Base-by-base conservation (phyloP, 768 basidiomycete genomes). In the Lactarius sp. region DNA sequence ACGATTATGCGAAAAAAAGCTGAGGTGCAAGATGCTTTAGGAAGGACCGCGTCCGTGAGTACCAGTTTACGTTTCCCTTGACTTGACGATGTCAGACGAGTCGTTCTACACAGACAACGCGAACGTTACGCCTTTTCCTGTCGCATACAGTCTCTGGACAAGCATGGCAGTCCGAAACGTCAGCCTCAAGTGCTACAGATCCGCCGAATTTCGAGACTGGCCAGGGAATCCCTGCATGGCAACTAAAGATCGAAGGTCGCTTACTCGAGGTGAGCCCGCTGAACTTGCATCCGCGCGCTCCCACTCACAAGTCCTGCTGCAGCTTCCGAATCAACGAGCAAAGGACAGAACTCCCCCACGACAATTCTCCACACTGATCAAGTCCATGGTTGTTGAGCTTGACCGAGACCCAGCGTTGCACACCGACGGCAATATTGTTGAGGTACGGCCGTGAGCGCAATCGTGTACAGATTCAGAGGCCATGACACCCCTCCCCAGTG, bases 1-100 rank as follows among this genome's bases (percentile, higher is more conserved):
- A 95, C 93, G 4, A 88, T 95, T 80, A 86, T 85, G 72, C 80
- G 95, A 72, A 96, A 96, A 75, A 85, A 82, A 69, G 88, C 88
- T 10, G 94, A 98, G 72, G 86, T 98, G 37, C 90, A 94, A 71
- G 94, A 98, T 71, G 85, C 92, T n/a, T 72, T 95, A 52, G 82
- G 82, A 22, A 81, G 87, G 62, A 85, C 83, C 39, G 85, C 88
- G 20, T 83, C 85, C 5, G 94, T 92, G 66, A 65, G 80, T 74
- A 4, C 34, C 3, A 37, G 33, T 41, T 7, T 33, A 20, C n/a
- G 12, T 52, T 9, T 33, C 18, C 31, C 16, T 42, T n/a, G 33
- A 20, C 42, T 33, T n/a, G 33, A 20, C 42, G 31, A 52, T 39
- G n/a, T 51, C 64, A 9, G 8, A 44, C 12, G 14, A n/a, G 33